Evolutionary conservation across 1,284 basidiomycete genomes (phyloP).

Genomic region (Coniferiporia weirii): DNA sequence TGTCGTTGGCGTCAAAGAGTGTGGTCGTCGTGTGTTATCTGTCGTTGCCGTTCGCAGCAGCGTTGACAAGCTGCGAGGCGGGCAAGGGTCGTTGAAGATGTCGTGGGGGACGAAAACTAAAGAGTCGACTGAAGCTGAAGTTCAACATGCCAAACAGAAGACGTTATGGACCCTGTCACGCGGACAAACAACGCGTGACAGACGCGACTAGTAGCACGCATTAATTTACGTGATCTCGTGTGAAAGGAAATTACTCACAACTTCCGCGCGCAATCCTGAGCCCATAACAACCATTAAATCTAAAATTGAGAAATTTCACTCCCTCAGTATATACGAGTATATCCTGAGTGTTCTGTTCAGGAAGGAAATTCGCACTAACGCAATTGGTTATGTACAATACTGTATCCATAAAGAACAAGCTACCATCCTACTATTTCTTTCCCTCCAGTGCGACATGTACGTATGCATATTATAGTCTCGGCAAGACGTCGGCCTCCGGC

Average conservation of each 20-base stretch:
- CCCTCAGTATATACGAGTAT: no score
- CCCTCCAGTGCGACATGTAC: not conserved
- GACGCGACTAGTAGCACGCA: no score
- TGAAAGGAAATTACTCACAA: not conserved
- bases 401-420: not conserved
- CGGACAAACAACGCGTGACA: conserved; percentile 5
- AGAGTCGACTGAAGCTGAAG: not conserved
- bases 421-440: not conserved
- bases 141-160: conserved; percentile 3
- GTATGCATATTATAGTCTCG: not conserved
- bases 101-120: not conserved
- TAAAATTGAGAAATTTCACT: no score
- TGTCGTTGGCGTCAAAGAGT: not conserved
- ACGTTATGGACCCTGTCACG: not conserved
- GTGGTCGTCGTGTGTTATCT: not conserved
- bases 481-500: no score
- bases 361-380: not conserved
- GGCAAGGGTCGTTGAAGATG: not conserved
- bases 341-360: no score
- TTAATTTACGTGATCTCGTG: no score
- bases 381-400: not conserved
- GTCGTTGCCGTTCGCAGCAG: not conserved
- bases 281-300: no score
- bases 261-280: no score
- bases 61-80: not conserved